phyloP scores from a whole-genome alignment of 139 green algal species.

The Nannochloris sp. region DNA sequence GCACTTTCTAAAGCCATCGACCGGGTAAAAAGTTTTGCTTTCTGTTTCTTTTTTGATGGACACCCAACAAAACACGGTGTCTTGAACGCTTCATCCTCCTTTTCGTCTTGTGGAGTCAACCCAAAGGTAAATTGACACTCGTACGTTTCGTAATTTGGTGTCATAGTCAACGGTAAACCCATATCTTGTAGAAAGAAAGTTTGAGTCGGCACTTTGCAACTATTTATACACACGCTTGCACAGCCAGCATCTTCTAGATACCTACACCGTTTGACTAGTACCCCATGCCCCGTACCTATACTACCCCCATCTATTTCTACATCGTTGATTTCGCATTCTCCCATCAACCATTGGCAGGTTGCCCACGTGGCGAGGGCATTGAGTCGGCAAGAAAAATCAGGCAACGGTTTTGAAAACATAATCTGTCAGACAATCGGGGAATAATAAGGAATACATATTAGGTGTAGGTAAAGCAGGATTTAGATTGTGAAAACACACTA shows the following conservation, averaged over 20 bases:
- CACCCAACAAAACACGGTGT: conserved; percentile 28
- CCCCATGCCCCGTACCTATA: conserved; percentile 45
- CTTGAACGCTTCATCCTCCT: conserved; percentile 56
- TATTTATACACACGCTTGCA: conserved; percentile 80
- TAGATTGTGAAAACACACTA: not conserved
- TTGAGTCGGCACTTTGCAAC: conserved; percentile 84
- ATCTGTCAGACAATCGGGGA: conserved; percentile 23
- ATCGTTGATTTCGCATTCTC: conserved; percentile 70
- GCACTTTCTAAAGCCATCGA: not conserved
- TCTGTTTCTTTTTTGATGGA: conserved; percentile 1
- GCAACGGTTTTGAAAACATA: conserved; percentile 48
- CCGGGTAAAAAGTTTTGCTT: not conserved
- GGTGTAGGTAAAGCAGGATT: not conserved
- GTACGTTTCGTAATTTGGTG: conserved; percentile 85
- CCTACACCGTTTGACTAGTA: conserved; percentile 76
- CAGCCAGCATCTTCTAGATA: conserved; percentile 83
- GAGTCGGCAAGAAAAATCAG: conserved; percentile 43
- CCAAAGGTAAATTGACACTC: conserved; percentile 35
- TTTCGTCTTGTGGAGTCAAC: conserved; percentile 29
- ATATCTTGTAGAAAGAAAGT: conserved; percentile 83
- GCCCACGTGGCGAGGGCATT: conserved; percentile 75
- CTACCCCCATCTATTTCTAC: conserved; percentile 62
- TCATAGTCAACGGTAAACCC: conserved; percentile 80
- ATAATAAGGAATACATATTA: not conserved
- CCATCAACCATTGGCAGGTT: conserved; percentile 91